Evolutionary conservation across 768 basidiomycete species (phyloP), one percentile per base, ranked within the genome.

Genomic region (Scleroderma citrinum): DNA sequence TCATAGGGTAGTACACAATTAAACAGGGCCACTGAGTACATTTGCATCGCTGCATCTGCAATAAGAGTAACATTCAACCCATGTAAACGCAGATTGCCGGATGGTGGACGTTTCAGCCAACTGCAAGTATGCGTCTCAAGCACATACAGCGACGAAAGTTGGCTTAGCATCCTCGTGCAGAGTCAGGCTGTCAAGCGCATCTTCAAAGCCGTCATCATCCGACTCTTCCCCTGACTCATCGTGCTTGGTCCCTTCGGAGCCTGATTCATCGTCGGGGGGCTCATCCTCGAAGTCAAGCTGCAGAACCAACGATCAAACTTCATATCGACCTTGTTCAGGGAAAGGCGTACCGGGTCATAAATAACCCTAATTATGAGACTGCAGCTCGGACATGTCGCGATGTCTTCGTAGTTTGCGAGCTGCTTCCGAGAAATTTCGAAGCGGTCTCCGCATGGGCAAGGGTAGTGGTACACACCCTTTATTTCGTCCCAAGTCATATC

Each of bases 391-490:
- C 96, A 98, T 44, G 81, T 93, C 20, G 94, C 95, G 40, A 94
- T 82, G 64, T 98, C 96, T 59, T 97, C 96, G 48, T 81, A 96
- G 56, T 92, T 74, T 39, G 82, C 78, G 7, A 97, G 81, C 68
- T 97, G 92, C 53, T 73, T 71, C 57, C 86, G 80, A 26, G 87
- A 82, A 56, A 98, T 97, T 68, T 98, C 95, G 71, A 98, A 99
- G 36, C 94, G 83, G 70, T 99, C 95, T 8, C 95, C 95, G 61
- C 95, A 98, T 1, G 95, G 94, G 62, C 93, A 99, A 0, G 94
- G 95, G 66, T 94, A 96, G 73, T 98, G 94, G 61, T 84, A 97
- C 5, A 97, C 87, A 36, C 76, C 64, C 62, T 85, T 88, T 48
- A 76, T 80, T 20, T 76, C 75, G 65, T 95, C 92, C 90, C 91